Percentiles rank a stretch among this genome's conserved stretches.
Evolutionary conservation across 805 yeast species (phyloP).

Genomic region (Monosporozyma unispora): DNA sequence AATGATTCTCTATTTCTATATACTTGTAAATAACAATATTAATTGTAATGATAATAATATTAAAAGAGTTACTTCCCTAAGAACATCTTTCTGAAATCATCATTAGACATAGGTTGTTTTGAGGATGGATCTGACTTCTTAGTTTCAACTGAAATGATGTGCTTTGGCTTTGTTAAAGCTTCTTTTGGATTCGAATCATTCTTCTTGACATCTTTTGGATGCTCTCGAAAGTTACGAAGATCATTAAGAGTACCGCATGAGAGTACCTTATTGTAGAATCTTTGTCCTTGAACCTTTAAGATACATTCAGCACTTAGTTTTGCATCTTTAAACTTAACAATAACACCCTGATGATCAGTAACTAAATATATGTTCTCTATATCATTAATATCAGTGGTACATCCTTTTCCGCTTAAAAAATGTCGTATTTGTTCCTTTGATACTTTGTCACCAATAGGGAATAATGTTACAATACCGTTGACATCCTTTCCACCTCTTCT

Average conservation of each 20-base stretch:
- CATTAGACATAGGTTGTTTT: slow-evolving; percentile 24
- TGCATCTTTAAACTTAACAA: slow-evolving; percentile 38
- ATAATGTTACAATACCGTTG: slow-evolving; percentile 16
- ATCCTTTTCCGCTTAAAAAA: slow-evolving; percentile 10
- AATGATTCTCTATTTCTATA: not conserved
- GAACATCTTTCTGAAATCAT: slow-evolving; percentile 33
- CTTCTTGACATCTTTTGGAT: not conserved
- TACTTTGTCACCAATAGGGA: slow-evolving; percentile 24
- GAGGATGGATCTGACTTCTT: not conserved
- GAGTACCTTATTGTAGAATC: slow-evolving; percentile 30
- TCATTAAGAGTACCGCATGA: slow-evolving; percentile 31
- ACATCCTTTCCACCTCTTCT: slow-evolving; percentile 9
- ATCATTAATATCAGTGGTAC: slow-evolving; percentile 7
- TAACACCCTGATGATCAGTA: slow-evolving; percentile 40
- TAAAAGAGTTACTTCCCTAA: slow-evolving; percentile 13
- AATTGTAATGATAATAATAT: not conserved
- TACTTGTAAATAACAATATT: not conserved
- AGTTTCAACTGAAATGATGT: not conserved
- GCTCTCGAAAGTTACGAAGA: slow-evolving; percentile 11
- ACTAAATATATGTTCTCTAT: slow-evolving; percentile 38
- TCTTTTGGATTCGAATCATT: no score
- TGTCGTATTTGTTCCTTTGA: slow-evolving; percentile 15
- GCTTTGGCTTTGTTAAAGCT: no score
- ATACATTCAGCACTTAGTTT: slow-evolving; percentile 45
- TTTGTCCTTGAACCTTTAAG: slow-evolving; percentile 34